A percentile compares a stretch with the other conserved stretches of the same genome.
These are phyloP conservation scores for Plasmodium gallinaceum DNA, from an alignment of 169 alveolate genomes.

Conservation along the genomic window DNA sequence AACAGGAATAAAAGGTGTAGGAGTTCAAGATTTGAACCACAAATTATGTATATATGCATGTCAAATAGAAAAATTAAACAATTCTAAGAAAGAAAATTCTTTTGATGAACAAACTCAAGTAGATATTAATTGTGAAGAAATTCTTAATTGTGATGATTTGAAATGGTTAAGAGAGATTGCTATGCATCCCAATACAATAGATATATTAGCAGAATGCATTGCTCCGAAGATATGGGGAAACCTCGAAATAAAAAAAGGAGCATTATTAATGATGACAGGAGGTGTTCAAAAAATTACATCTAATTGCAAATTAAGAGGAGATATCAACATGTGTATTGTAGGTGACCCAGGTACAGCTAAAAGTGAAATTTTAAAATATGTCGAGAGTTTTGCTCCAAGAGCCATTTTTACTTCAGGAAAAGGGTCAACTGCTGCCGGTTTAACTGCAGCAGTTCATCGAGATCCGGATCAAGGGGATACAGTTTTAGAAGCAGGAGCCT, in stretches of 20 bases:
- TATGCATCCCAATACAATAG: constrained; percentile 84
- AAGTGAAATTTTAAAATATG: constrained; percentile 95
- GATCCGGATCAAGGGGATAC: constrained; percentile 98
- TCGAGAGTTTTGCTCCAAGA: constrained; percentile 93
- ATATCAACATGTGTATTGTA: constrained; percentile 96
- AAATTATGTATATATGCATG: constrained; percentile 93
- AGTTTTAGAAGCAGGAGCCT: constrained; percentile 98
- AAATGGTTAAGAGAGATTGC: constrained; percentile 87
- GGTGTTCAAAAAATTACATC: constrained; percentile 96
- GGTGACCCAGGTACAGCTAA: constrained; percentile 99
- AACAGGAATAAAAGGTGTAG: constrained; percentile 96
- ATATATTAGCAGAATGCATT: constrained; percentile 91
- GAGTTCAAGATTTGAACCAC: constrained; percentile 94
- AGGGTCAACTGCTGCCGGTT: constrained; percentile 98
- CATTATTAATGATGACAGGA: constrained; percentile 96
- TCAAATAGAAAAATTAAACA: constrained; percentile 82
- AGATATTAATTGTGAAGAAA: constrained; percentile 82
- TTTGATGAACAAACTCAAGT: constrained; percentile 79
- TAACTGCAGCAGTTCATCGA: constrained; percentile 97
- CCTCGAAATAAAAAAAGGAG: constrained; percentile 97
- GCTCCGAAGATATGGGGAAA: constrained; percentile 97
- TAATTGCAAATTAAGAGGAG: constrained; percentile 96
- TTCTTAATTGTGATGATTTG: constrained; percentile 80
- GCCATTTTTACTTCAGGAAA: constrained; percentile 97
- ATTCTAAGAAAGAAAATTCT: constrained; percentile 77